These are phyloP conservation scores for Suhomyces pyralidae DNA, from an alignment of 805 yeast genomes.

Conservation along the genomic window DNA sequence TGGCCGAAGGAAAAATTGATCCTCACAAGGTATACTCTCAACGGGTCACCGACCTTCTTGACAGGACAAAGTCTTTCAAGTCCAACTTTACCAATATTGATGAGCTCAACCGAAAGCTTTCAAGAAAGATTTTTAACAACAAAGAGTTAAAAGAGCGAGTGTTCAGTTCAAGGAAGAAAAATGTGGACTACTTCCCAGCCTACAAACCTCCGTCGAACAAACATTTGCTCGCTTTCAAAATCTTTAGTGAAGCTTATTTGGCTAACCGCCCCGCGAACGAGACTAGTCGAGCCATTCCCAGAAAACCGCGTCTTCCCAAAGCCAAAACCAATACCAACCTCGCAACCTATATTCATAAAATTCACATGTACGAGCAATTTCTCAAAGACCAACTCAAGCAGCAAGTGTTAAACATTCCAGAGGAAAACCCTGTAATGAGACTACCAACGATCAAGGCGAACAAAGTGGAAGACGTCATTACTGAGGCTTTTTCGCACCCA, in stretches of 20 bases:
- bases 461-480: not conserved
- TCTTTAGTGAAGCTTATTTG: not conserved
- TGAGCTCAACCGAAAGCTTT: not conserved
- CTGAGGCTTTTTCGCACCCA: not conserved
- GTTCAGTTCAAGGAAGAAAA: not conserved
- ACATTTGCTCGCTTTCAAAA: constrained; percentile 4
- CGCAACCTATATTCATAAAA: constrained; percentile 22
- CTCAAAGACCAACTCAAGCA: constrained; percentile 2
- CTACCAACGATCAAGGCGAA: not conserved
- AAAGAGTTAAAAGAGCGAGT: not conserved
- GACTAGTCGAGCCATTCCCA: not conserved
- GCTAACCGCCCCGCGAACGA: not conserved
- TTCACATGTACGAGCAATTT: constrained; percentile 16
- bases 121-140: not conserved
- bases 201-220: constrained; percentile 9
- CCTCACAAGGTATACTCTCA: not conserved
- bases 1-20: not conserved
- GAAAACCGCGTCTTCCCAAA: constrained; percentile 17
- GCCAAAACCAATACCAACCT: constrained; percentile 24
- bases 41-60: not conserved
- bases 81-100: constrained; percentile 2
- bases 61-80: constrained; percentile 1
- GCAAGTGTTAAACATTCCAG: not conserved
- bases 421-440: not conserved
- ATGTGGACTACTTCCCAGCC: not conserved